Percentiles rank a stretch among this genome's conserved stretches.
These are phyloP conservation scores for Sugiyamaella pinicola DNA, from an alignment of 1,139 yeast species.

Conservation along the genomic window DNA sequence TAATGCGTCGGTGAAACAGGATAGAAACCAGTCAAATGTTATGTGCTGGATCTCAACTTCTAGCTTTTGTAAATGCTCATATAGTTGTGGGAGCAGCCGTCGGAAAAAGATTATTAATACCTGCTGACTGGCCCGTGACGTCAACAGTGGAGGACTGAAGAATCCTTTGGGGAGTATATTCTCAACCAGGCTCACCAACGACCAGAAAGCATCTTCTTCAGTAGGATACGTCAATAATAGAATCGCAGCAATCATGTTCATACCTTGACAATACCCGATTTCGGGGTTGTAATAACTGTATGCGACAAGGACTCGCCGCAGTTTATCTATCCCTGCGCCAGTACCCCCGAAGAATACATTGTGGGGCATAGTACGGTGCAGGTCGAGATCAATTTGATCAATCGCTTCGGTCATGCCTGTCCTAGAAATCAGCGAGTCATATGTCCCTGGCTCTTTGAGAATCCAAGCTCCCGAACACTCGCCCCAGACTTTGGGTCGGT, in stretches of 20 bases:
- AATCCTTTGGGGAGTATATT: constrained; percentile 55
- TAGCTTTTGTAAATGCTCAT: constrained; percentile 43
- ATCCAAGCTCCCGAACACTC: constrained; percentile 57
- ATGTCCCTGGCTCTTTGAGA: constrained; percentile 54
- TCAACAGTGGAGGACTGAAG: constrained; percentile 47
- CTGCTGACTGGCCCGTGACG: constrained; percentile 49
- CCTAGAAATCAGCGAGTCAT: constrained; percentile 39
- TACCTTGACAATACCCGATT: constrained; percentile 64
- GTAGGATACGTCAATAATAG: constrained; percentile 50
- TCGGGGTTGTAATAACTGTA: constrained; percentile 54
- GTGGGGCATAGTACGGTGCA: constrained; percentile 59
- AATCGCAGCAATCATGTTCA: constrained; percentile 63
- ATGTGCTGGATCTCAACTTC: constrained; percentile 55
- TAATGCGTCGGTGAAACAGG: constrained; percentile 57
- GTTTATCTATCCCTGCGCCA: constrained; percentile 56
- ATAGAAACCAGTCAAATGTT: constrained; percentile 62
- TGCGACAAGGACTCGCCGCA: constrained; percentile 55
- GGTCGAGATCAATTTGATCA: constrained; percentile 57
- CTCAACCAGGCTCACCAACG: constrained; percentile 54
- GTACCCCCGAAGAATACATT: constrained; percentile 58
- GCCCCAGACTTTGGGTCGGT: constrained; percentile 55
- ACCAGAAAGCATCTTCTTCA: constrained; percentile 63
- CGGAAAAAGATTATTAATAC: constrained; percentile 39
- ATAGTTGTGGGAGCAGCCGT: constrained; percentile 46
- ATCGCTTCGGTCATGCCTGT: constrained; percentile 43